Conservation (phyloP, 139 green algal genomes). For the Edaphochlamys debaryana region DNA sequence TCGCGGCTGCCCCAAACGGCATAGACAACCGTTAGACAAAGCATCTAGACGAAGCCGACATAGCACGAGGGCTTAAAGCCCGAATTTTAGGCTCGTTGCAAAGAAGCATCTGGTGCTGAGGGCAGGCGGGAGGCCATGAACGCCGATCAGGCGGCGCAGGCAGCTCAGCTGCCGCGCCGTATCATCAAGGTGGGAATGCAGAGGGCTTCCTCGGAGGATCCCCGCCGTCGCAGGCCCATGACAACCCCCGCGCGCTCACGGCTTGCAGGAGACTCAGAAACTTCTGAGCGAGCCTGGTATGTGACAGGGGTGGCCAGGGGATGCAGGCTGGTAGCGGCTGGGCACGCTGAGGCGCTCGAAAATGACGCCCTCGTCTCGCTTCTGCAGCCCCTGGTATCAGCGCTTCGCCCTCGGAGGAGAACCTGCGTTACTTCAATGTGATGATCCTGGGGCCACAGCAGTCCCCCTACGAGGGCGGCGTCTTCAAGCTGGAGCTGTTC, state of each 20-base stretch:
- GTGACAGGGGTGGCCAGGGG: no score
- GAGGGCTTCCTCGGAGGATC: no score
- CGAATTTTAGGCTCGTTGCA: no score
- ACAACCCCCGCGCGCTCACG: no score
- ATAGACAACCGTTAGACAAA: no score
- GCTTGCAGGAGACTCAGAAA: conserved; percentile 96
- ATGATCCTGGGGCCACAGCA: conserved; percentile 93
- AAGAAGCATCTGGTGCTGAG: no score
- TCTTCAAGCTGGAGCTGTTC: conserved; percentile 99
- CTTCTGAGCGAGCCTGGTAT: conserved; percentile 94
- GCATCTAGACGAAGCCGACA: no score
- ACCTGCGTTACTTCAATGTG: conserved; percentile 98
- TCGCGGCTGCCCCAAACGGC: no score
- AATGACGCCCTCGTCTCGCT: background rate
- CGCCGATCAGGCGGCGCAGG: conserved; percentile 40
- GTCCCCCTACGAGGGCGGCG: conserved; percentile 96
- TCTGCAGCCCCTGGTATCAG: conserved; percentile 93
- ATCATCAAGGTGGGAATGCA: conserved; percentile 67
- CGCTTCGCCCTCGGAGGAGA: conserved; percentile 94
- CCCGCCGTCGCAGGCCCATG: no score
- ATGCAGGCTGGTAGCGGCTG: background rate
- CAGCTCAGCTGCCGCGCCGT: conserved; percentile 68
- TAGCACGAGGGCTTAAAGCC: no score
- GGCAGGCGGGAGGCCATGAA: background rate
- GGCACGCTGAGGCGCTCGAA: background rate